Base-by-base conservation (phyloP, 1,284 basidiomycete genomes). In the Heterobasidion irregulare region DNA sequence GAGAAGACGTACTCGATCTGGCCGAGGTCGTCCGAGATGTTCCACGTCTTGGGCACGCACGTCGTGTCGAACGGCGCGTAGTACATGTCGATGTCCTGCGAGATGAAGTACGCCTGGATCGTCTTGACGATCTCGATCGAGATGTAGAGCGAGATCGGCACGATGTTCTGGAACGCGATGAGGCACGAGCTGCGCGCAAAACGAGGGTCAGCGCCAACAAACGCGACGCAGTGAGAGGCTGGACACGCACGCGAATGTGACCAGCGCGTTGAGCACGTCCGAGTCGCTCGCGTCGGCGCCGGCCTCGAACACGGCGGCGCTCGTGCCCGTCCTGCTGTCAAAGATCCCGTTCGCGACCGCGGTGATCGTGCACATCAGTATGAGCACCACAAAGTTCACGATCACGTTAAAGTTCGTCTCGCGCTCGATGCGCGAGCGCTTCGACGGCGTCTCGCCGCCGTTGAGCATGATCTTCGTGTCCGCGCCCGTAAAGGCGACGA, bases 391-490 rank as follows among this genome's bases (percentile, higher is more conserved):
- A 66, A 98, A 98, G 72, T 98, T 98, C 76, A 96, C 91, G 54
- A 95, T 75, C 62, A 98, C 95, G 67, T 98, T 98, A 78, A 94
- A 96, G 70, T 97, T 98, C n/a, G 96, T 98, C 76, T 98, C 95
- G 73, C 85, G 89, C 73, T 98, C 94, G 66, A 98, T 97, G 77
- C 97, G 98, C 64, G 87, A 90, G 55, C 92, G 88, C 67, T 98
- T 98, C 16, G 91, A 93, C 0, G 92, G 92, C 0, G 92, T 94
- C 15, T 86, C 87, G 26, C 94, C 94, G 43, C 92, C 92, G 64
- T 98, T 99, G 61, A 98, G 74, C 90, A 98, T 96, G 67, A 98
- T 98, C 80, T 98, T 99, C 52, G 95, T 95, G 72, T 99, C 95
- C 2, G 84, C 81, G 35, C 96, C 96, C 0, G 96, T 99, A 70